Evolutionary conservation across 2,329 filamentous ascomycete species (phyloP), one percentile per base, ranked within the genome.

Genomic region (Metarhizium sp.): DNA sequence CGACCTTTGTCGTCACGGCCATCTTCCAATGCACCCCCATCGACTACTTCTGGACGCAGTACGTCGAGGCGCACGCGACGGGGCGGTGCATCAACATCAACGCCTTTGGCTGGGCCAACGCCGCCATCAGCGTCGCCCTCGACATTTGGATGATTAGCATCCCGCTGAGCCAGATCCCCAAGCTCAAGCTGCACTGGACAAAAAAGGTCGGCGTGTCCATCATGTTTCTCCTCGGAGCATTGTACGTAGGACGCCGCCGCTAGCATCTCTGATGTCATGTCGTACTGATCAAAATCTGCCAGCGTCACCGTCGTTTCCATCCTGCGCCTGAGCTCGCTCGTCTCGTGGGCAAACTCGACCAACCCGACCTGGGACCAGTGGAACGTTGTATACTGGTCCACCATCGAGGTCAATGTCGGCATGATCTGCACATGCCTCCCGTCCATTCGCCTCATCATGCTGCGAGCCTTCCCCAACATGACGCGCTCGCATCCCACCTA

Each of bases 281-380:
- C 25, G 32, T 34, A 11, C 32, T 34, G 4, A 34, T 11, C 7
- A 34, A 25, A 25, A 11, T 7, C 6, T 10, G 14, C 16, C 34
- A 54, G 52, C 32, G 52, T 54, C 6, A 54, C 52, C n/a, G 36
- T 54, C 18, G 52, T 54, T 11, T 54, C 52, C 4, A 54, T 54
- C 18, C 52, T 54, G 4, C 45, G 52, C 10, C 25, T 54, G 45
- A 29, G 38, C n/a, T 54, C 52, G 11, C 52, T 54, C 54, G 50
- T 52, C 18, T 50, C 49, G 8, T 52, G 42, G 34, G 29, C 50
- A 13, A 51, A 54, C 32, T 53, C 34, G 32, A 52, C 25, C 16
- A 55, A 55, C 34, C 46, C 50, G 29, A 38, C 57, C 38, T 51
- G 42, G 52, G 32, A 58, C 42, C 54, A 55, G 29, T 55, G 52